phyloP scores from a whole-genome alignment of 2,329 filamentous ascomycete species.

The Dothideomycetes sp. region DNA sequence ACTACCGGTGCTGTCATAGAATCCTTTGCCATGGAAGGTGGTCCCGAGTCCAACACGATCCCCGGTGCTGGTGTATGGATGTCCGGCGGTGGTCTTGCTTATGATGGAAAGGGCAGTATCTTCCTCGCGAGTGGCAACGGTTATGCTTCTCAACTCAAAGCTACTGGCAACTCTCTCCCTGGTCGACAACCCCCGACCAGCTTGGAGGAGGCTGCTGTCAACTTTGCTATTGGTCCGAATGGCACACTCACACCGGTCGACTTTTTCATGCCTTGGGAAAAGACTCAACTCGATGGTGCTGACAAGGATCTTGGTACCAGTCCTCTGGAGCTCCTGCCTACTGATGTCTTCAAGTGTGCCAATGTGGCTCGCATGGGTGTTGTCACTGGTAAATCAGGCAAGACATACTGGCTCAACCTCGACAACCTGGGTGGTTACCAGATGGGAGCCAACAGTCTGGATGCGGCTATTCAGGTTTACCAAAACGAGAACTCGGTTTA shows the following conservation, averaged over 20 bases:
- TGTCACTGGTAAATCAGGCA: constrained; percentile 43
- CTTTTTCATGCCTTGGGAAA: constrained; percentile 45
- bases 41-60: constrained; percentile 29
- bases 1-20: constrained; percentile 37
- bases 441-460: constrained; percentile 35
- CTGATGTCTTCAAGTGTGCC: constrained; percentile 35
- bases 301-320: constrained; percentile 42
- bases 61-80: constrained; percentile 42
- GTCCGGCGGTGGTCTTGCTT: constrained; percentile 40
- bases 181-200: constrained; percentile 38
- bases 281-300: constrained; percentile 40
- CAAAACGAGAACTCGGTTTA: constrained; percentile 44
- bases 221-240: constrained; percentile 38
- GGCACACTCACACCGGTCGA: constrained; percentile 37
- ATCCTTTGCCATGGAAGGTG: constrained; percentile 37
- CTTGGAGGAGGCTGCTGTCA: constrained; percentile 42
- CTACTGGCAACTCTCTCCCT: constrained; percentile 32
- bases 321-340: constrained; percentile 37
- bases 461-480: constrained; percentile 36
- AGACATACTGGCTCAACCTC: constrained; percentile 42
- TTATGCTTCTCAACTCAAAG: constrained; percentile 37
- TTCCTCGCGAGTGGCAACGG: constrained; percentile 43
- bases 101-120: constrained; percentile 39
- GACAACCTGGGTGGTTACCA: constrained; percentile 43
- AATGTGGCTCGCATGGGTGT: constrained; percentile 39